These are phyloP conservation scores for Ustilaginoidea virens DNA, from an alignment of 2,329 filamentous ascomycete species.

Conservation along the genomic window DNA sequence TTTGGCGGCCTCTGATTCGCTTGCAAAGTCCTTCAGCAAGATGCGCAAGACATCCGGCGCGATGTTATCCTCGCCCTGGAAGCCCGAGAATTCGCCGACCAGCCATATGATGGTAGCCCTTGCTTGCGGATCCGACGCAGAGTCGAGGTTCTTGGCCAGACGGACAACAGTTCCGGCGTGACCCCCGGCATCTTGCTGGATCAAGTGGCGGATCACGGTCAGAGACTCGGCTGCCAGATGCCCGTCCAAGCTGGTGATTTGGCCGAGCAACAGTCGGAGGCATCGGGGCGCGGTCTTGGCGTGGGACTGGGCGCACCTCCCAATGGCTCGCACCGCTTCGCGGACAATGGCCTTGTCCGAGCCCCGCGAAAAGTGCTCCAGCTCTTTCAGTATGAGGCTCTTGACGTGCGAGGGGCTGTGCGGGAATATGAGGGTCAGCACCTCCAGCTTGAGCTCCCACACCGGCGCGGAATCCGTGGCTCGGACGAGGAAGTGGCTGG, in stretches of 20 bases:
- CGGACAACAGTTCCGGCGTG: constrained; percentile 78
- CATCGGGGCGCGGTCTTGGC: constrained; percentile 59
- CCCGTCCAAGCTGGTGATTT: constrained; percentile 78
- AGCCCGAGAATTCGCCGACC: constrained; percentile 80
- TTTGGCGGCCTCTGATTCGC: constrained; percentile 75
- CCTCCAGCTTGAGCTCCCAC: constrained; percentile 83
- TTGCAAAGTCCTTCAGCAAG: constrained; percentile 67
- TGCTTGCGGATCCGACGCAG: constrained; percentile 72
- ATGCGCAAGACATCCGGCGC: constrained; percentile 86
- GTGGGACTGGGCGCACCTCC: constrained; percentile 76
- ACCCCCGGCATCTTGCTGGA: constrained; percentile 71
- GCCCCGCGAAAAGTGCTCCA: constrained; percentile 80
- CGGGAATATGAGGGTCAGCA: constrained; percentile 82
- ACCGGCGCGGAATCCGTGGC: constrained; percentile 65
- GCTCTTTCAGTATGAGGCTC: constrained; percentile 75
- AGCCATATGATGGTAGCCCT: constrained; percentile 95
- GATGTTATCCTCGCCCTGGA: constrained; percentile 72
- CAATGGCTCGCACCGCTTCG: constrained; percentile 84
- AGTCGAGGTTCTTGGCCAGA: constrained; percentile 81
- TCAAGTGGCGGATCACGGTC: constrained; percentile 88
- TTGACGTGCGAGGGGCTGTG: constrained; percentile 62
- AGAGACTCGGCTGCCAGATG: constrained; percentile 82
- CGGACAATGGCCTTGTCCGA: constrained; percentile 62
- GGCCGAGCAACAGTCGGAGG: constrained; percentile 65
- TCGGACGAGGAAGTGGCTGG: constrained; percentile 77